A percentile compares a stretch with the other conserved stretches of the same genome.
Evolutionary conservation across 2,329 filamentous ascomycete genomes (phyloP).

Genomic region (Hypoxylon rubiginosum): DNA sequence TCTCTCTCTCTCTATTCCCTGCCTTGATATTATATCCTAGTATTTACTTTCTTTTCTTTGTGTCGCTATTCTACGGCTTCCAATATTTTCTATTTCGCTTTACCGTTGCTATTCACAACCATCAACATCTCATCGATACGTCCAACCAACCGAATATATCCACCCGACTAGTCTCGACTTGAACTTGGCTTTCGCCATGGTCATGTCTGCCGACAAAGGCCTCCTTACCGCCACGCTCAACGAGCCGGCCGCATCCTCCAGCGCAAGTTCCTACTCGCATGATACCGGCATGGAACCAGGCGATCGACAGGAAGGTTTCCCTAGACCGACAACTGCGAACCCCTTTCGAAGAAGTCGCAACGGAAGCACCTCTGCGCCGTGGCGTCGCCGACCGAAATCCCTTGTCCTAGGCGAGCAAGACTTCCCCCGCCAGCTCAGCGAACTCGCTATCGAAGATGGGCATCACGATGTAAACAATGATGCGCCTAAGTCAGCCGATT

Average conservation of each 20-base stretch:
- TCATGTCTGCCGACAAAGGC: constrained; percentile 39
- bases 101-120: background rate
- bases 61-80: constrained; percentile 7
- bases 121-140: background rate
- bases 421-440: constrained; percentile 41
- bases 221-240: constrained; percentile 40
- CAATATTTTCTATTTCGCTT: constrained; percentile 17
- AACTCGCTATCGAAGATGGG: constrained; percentile 47
- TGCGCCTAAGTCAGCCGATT: constrained; percentile 35
- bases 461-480: constrained; percentile 33
- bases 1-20: constrained; percentile 18
- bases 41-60: constrained; percentile 4
- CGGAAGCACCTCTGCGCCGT: constrained; percentile 64
- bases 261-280: constrained; percentile 49
- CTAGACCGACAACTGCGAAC: constrained; percentile 51
- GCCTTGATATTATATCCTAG: constrained; percentile 15
- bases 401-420: constrained; percentile 54
- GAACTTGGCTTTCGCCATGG: constrained; percentile 34
- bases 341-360: constrained; percentile 57
- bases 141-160: constrained; percentile 12
- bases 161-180: constrained; percentile 1
- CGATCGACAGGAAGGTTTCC: constrained; percentile 42
- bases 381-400: constrained; percentile 63
- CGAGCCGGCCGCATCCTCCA: constrained; percentile 46
- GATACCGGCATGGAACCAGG: constrained; percentile 48